Percentiles rank a stretch among this genome's conserved stretches.
Conservation (phyloP, 306 rosid species). For the barrel medic (Medicago truncatula) region DNA sequence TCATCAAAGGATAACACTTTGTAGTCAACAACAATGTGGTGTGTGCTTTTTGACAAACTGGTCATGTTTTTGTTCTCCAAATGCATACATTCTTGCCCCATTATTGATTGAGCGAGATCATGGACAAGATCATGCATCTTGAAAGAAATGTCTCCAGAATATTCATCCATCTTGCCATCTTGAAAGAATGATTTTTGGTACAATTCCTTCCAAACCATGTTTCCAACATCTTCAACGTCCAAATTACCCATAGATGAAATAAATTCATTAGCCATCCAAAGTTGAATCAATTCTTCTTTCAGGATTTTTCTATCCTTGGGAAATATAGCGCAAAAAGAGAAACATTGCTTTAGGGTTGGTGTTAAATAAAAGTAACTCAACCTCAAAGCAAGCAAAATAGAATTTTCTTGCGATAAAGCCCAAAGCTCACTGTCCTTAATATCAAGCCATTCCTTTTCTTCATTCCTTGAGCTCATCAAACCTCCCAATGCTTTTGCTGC, state of each 20-base stretch:
- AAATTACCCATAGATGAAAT: neutral
- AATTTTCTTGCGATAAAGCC: too few relatives aligned
- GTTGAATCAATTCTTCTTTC: conserved; percentile 6
- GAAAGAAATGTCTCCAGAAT: neutral
- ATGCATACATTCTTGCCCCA: too few relatives aligned
- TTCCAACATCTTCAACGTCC: neutral
- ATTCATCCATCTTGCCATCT: neutral
- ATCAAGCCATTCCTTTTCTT: too few relatives aligned
- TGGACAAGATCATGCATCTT: conserved; percentile 23
- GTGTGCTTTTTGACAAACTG: too few relatives aligned
- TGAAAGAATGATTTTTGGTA: conserved; percentile 2
- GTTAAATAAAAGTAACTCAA: conserved; percentile 10
- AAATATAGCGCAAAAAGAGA: conserved; percentile 14
- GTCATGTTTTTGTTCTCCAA: too few relatives aligned
- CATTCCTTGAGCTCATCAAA: too few relatives aligned
- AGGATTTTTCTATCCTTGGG: neutral
- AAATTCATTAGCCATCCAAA: neutral
- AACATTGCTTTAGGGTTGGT: neutral
- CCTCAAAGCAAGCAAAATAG: neutral
- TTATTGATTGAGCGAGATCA: too few relatives aligned
- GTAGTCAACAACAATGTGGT: neutral
- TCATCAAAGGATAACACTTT: neutral
- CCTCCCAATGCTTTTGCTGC: too few relatives aligned
- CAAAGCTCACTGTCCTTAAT: too few relatives aligned
- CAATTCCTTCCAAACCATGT: neutral